Evolutionary conservation across 768 basidiomycete species (phyloP), one percentile per base, ranked within the genome.

Genomic region (Mrakia blollopis): DNA sequence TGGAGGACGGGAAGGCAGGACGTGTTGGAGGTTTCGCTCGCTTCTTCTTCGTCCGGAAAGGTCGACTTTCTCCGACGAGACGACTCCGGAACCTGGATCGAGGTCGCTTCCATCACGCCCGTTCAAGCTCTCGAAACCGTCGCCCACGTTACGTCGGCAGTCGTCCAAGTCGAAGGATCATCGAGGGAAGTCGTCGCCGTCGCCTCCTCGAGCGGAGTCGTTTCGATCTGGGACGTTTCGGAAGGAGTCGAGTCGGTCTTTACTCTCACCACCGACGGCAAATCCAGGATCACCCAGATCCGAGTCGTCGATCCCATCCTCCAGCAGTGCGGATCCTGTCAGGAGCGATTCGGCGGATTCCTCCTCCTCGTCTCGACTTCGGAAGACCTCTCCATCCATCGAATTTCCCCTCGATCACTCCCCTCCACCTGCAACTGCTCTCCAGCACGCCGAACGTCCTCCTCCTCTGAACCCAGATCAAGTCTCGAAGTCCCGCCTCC

Each of bases 291-390:
- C 81, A 87, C 85, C 72, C 85, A 87, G 72, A 80, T 96, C n/a
- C 87, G 88, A 35, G 83, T 94, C 69, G 86, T 72, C 87, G 7
- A 86, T 88, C 21, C 85, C 89, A 14, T 83, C 83, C 13, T 84
- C 84, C 77, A 87, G 87, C 78, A 87, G 84, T 97, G 94, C 82
- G 85, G 85, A 67, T 87, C 87, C 65, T 97, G 94, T 81, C 89
- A 89, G 30, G 89, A 92, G 77, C 85, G 87, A 18, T 88, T 89
- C 0, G 90, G 92, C 80, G 89, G 89, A 76, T 86, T 94, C 80
- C 84, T 87, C 61, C 83, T 91, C 30, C 86, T 89, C 10, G 87
- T 91, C 78, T 91, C 92, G 0, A 87, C 89, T n/a, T 87, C 88
- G 16, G 86, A 89, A 52, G 82, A 86, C 41, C 86, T 94, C 54